Conservation (phyloP, 352 stramenopile genomes). For the Globisporangium ultimum region DNA sequence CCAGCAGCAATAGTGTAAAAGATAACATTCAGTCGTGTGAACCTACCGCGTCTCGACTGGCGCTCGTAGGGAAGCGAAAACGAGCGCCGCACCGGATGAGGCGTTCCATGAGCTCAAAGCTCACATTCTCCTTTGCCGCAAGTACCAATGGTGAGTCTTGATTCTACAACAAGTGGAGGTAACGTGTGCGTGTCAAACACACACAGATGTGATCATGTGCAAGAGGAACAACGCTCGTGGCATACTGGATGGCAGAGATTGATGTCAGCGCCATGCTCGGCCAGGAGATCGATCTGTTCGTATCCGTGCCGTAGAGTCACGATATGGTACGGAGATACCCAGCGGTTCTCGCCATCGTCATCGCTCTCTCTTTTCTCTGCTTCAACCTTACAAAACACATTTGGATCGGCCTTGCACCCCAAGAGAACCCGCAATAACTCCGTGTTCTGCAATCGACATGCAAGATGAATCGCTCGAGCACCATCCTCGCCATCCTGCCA, state of each 20-base stretch:
- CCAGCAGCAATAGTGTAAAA: too few species aligned
- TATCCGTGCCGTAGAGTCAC: neutral
- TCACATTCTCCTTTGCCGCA: neutral
- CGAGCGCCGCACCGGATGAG: neutral
- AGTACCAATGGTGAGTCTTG: too few species aligned
- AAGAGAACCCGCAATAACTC: neutral
- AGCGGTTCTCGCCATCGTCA: neutral
- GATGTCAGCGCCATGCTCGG: neutral
- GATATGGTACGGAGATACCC: neutral
- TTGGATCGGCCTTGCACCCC: too few species aligned
- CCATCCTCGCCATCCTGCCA: neutral
- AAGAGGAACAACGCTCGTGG: neutral
- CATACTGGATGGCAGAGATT: slow-evolving; percentile 3
- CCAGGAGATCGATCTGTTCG: neutral
- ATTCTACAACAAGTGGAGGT: too few species aligned
- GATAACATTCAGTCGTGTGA: neutral
- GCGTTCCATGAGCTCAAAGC: neutral
- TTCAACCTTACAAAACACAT: too few species aligned
- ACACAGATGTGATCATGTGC: neutral
- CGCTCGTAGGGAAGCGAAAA: slow-evolving; percentile 1
- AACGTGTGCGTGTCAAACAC: too few species aligned
- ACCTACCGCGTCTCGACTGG: slow-evolving; percentile 5
- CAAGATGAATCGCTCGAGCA: neutral
- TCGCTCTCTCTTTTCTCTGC: neutral
- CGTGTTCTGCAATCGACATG: neutral